These are phyloP conservation scores for Lepidopterella palustris DNA, from an alignment of 495 filamentous ascomycete genomes.

Conservation along the genomic window DNA sequence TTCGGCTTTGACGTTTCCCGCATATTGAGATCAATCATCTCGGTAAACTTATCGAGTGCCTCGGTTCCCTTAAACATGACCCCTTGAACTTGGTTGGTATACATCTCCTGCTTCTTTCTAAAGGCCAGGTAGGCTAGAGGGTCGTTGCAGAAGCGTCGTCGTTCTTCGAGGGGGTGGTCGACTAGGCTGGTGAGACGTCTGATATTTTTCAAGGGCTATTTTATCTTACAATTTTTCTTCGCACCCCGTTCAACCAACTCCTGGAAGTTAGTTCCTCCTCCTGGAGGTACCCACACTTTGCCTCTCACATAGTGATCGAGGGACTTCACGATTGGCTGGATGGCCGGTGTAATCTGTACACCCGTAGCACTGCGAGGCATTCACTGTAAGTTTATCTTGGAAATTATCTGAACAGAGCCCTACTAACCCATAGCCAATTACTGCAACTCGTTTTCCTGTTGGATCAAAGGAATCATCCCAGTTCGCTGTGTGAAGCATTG, in stretches of 20 bases:
- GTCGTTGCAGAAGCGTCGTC: not conserved
- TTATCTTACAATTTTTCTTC: not conserved
- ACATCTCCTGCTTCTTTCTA: not conserved
- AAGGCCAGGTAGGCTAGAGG: not conserved
- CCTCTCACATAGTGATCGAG: not conserved
- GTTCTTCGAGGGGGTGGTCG: not conserved
- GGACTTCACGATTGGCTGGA: not conserved
- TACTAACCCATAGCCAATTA: constrained; percentile 14
- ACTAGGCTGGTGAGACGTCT: no score
- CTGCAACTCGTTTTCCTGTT: constrained; percentile 8
- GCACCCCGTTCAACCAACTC: not conserved
- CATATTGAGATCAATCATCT: not conserved
- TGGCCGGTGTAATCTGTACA: not conserved
- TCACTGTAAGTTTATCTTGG: constrained; percentile 10
- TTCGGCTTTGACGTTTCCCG: not conserved
- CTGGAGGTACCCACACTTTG: not conserved
- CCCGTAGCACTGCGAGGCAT: not conserved
- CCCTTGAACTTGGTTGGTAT: not conserved
- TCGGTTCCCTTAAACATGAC: not conserved
- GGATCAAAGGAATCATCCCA: constrained; percentile 10
- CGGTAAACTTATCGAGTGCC: not conserved
- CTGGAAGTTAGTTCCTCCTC: not conserved
- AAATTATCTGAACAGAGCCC: constrained; percentile 10
- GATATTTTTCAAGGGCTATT: no score
- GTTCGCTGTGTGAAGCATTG: constrained; percentile 11